Base-by-base conservation (phyloP, 306 rosid species). In the Luffa acutangula region DNA sequence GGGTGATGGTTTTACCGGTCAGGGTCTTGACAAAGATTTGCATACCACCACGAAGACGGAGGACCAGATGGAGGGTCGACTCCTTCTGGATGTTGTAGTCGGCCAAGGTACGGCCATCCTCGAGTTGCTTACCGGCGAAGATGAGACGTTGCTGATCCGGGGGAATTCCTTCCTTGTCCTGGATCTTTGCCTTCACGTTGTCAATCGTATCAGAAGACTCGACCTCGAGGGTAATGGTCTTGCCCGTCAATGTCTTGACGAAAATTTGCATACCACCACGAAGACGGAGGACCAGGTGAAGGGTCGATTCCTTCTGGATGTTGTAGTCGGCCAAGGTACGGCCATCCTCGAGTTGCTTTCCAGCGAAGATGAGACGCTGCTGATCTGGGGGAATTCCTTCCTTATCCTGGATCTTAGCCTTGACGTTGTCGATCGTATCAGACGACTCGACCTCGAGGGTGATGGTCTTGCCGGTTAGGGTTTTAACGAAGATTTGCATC, bases 401-500 rank as follows among this genome's bases (percentile, higher is more conserved):
- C 33, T 66, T 66, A 7, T 66, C 74, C 51, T 66, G 74, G 74
- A 66, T 66, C 51, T 66, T 66, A 9, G 74, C 51, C 51, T 66
- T 66, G 3, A 66, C 74, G 51, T 66, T 66, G 33, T 66, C 74
- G 51, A 66, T 66, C 1, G 74, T 66, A 18, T 66, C 74, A 41
- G 89, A 86, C 15, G 87, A 83, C 79, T 86, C 89, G 9, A 86
- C 89, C 82, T 86, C 89, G 6, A 86, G 74, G 51, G 74, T 66
- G 7, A 66, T 66, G 51, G 74, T 66, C 74, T 66, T 66, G 49
- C 74, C 74, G 7, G 89, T 45, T 43, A 86, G 34, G 69, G 89
- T 86, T 74, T 86, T 86, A 0, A 86, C 89, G 39, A 86, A 86
- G 2, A 86, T 86, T 66, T 86, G 89, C 89, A 76, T 76, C 79